Evolutionary conservation across 2,329 filamentous ascomycete species (phyloP).

Genomic region (Phoma sp.): DNA sequence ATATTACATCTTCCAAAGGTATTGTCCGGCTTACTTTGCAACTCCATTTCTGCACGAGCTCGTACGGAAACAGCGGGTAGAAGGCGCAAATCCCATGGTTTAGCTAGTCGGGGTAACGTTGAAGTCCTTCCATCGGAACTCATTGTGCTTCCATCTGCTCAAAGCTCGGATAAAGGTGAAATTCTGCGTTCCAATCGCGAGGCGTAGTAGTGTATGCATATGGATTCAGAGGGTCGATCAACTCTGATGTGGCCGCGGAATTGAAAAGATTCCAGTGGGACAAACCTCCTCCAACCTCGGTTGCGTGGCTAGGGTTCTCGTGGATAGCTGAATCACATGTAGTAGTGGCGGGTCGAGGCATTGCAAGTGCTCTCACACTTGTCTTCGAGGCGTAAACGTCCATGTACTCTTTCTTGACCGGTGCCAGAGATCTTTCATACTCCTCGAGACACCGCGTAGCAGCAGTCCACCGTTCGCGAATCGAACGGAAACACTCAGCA

Average conservation of each 20-base stretch:
- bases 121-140: background rate
- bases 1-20: too few species aligned
- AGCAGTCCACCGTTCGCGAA: conserved; percentile 46
- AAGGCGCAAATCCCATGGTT: too few species aligned
- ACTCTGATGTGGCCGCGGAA: conserved; percentile 33
- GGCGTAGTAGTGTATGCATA: conserved; percentile 35
- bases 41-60: too few species aligned
- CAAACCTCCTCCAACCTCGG: conserved; percentile 37
- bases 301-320: background rate
- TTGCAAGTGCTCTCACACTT: conserved; percentile 22
- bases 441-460: conserved; percentile 45
- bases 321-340: conserved; percentile 5
- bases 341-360: conserved; percentile 5
- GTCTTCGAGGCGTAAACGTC: conserved; percentile 43
- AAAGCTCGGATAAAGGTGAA: conserved; percentile 26
- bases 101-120: background rate
- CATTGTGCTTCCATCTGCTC: conserved; percentile 11
- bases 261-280: conserved; percentile 43
- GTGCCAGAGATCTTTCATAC: conserved; percentile 40
- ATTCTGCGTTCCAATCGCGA: conserved; percentile 45
- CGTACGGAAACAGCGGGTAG: too few species aligned
- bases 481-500: conserved; percentile 42
- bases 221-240: conserved; percentile 27
- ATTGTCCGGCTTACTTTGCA: too few species aligned
- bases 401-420: conserved; percentile 43